phyloP scores from a whole-genome alignment of 2,329 filamentous ascomycete species.

The Leptographium radiaticola region DNA sequence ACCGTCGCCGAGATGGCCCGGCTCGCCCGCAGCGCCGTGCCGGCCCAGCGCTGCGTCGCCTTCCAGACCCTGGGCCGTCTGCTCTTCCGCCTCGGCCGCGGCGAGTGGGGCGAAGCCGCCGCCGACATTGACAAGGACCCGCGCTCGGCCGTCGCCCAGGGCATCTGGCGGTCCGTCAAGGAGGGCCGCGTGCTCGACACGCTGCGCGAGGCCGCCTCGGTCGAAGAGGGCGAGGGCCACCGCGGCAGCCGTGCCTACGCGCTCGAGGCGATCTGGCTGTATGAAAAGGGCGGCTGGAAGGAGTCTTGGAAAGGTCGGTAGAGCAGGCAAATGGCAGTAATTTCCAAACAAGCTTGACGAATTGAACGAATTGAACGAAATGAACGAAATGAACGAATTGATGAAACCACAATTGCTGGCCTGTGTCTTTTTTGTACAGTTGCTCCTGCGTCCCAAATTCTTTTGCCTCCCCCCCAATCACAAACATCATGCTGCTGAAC shows the following conservation, averaged over 20 bases:
- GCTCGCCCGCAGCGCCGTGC: conserved; percentile 66
- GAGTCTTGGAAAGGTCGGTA: conserved; percentile 39
- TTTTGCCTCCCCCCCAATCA: neutral
- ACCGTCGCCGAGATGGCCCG: conserved; percentile 77
- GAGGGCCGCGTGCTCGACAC: conserved; percentile 65
- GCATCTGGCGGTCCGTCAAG: conserved; percentile 71
- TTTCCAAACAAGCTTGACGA: too few species aligned
- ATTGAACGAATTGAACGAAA: neutral
- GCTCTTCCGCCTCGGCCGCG: conserved; percentile 67
- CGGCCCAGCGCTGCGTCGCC: conserved; percentile 79
- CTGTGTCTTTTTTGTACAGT: neutral
- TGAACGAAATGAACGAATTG: neutral
- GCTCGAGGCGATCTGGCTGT: conserved; percentile 80
- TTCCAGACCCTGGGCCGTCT: conserved; percentile 84
- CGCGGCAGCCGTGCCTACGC: conserved; percentile 73
- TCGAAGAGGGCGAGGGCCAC: conserved; percentile 53
- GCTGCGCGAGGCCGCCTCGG: conserved; percentile 60
- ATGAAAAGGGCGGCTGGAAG: conserved; percentile 58
- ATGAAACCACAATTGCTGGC: neutral
- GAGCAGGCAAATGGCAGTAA: neutral
- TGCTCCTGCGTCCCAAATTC: neutral
- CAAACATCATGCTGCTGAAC: neutral
- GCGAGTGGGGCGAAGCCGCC: conserved; percentile 48
- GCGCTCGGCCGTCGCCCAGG: conserved; percentile 46
- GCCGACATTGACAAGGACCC: conserved; percentile 16